Percentiles rank a stretch among this genome's conserved stretches.
These are phyloP conservation scores for Ananas comosus DNA, from an alignment of 176 grass and related monocot species.

Conservation along the genomic window DNA sequence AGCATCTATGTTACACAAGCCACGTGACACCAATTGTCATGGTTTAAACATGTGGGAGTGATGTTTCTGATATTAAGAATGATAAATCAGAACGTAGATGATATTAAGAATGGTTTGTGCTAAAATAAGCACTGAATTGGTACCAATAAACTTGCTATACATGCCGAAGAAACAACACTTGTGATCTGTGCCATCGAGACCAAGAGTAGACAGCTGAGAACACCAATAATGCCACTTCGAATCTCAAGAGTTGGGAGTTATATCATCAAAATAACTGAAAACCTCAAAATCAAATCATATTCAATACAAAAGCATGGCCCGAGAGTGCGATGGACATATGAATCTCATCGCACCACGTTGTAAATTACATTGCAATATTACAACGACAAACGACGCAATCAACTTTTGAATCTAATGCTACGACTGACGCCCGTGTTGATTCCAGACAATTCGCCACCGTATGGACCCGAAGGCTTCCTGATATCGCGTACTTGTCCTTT, in stretches of 20 bases:
- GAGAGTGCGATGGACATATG: too few relatives aligned
- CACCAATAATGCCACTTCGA: too few relatives aligned
- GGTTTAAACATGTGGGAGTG: neutral
- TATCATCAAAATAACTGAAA: too few relatives aligned
- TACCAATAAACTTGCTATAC: slow-evolving; percentile 20
- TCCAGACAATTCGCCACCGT: slow-evolving; percentile 76
- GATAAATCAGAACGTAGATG: neutral
- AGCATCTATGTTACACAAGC: too few relatives aligned
- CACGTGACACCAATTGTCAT: too few relatives aligned
- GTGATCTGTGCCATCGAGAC: too few relatives aligned
- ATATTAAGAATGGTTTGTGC: neutral
- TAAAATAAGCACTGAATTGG: neutral
- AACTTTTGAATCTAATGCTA: slow-evolving; percentile 64
- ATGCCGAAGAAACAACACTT: slow-evolving; percentile 41
- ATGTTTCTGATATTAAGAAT: neutral
- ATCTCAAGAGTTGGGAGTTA: too few relatives aligned
- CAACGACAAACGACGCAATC: neutral
- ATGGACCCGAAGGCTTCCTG: slow-evolving; percentile 47
- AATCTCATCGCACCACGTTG: too few relatives aligned
- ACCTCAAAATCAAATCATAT: too few relatives aligned
- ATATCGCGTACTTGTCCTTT: slow-evolving; percentile 60
- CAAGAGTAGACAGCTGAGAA: too few relatives aligned
- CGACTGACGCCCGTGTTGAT: slow-evolving; percentile 70
- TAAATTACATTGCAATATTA: too few relatives aligned
- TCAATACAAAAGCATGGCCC: too few relatives aligned